Evolutionary conservation across 1,284 basidiomycete species (phyloP).

Genomic region (Trichosporon inkin): DNA sequence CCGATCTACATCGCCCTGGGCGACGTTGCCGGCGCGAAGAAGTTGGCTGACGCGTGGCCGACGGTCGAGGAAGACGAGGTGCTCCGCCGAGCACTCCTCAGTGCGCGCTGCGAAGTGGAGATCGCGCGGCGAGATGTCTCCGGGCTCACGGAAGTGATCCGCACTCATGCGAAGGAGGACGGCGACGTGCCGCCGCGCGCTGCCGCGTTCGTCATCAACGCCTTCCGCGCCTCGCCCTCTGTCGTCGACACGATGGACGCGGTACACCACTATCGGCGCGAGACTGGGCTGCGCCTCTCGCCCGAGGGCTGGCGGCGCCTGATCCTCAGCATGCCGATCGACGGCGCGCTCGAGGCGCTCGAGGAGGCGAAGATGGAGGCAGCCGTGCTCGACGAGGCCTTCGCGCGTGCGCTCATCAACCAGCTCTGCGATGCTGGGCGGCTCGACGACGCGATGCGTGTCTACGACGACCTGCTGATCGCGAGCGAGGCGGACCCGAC

Average conservation of each 20-base stretch:
- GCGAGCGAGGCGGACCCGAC: conserved; percentile 9
- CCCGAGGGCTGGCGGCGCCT: neutral
- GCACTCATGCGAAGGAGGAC: neutral
- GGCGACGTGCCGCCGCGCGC: neutral
- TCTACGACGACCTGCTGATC: conserved; percentile 21
- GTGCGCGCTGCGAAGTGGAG: conserved; percentile 10
- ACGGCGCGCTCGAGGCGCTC: neutral
- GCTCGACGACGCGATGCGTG: conserved; percentile 19
- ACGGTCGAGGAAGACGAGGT: neutral
- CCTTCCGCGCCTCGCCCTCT: neutral
- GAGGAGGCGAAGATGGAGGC: conserved; percentile 1
- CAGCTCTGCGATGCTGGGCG: conserved; percentile 18
- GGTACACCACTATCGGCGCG: neutral
- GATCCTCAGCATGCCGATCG: neutral
- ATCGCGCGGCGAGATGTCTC: conserved; percentile 20
- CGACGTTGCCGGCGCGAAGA: conserved; percentile 17
- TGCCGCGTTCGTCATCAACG: conserved; percentile 1
- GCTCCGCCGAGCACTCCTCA: neutral
- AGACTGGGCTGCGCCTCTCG: neutral
- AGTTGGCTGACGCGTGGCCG: conserved; percentile 15
- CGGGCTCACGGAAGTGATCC: conserved; percentile 13
- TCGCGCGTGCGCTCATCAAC: conserved; percentile 27
- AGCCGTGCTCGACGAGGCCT: conserved; percentile 12
- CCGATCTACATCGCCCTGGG: conserved; percentile 19
- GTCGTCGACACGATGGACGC: neutral